Base-by-base conservation (phyloP, 2,329 filamentous ascomycete genomes). In the Metarhizium sp. region DNA sequence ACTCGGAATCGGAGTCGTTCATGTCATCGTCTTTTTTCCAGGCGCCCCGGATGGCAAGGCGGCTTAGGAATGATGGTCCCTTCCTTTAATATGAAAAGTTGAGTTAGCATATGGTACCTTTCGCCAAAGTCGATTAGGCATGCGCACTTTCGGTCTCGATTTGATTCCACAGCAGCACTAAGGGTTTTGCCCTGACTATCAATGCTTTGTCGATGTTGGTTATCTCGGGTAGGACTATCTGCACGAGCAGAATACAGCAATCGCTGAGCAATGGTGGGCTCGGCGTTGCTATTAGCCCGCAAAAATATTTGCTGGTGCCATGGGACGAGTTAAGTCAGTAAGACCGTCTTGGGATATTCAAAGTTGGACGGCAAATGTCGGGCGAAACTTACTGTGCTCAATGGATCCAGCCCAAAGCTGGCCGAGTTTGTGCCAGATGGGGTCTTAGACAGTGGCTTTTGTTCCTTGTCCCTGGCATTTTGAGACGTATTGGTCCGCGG, bases 51-150 rank as follows among this genome's bases (percentile, higher is more conserved):
- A 97, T 85, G 63, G 78, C 79, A 54, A 86, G 79, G 54, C 91
- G 88, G 69, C 90, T 95, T 32, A 99, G 81, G 67, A 99, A 96
- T 14, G 91, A 96, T 18, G 87, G 83, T 32, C 88, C 87, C 74
- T 96, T 96, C 71, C 88, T 95, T 43, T 36, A 52, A 5, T 40
- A 30, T 30, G 18, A 25, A 25, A 50, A 32, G 11, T 51, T 61
- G 43, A 62, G 59, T 58, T 46, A 47, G 54, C 46, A 51, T 52
- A 16, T 30, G 20, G 10, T 30, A 14, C 49, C 29, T 25, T 13
- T 50, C n/a, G 18, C 29, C 20, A n/a, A 48, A 14, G 4, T 40
- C 8, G 7, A 34, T 10, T 25, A 10, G 30, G 30, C 32, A 18
- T 32, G 54, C 65, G 53, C 73, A 88, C 85, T 81, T 88, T 73